Evolutionary conservation across 768 basidiomycete genomes (phyloP), one percentile per base, ranked within the genome.

Genomic region (Leccinum obscurum): DNA sequence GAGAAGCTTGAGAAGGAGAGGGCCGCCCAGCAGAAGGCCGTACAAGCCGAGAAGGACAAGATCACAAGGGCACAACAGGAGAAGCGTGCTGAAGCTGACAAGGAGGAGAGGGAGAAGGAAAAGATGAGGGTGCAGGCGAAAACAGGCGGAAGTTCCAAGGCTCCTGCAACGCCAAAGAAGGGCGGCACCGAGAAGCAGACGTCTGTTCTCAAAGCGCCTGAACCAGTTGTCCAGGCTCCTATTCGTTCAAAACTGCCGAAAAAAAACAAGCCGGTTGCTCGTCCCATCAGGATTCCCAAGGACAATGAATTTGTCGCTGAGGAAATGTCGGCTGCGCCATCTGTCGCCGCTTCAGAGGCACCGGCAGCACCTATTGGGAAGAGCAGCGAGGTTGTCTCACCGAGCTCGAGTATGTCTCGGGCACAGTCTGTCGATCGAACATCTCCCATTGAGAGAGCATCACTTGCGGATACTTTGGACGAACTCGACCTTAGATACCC

Each of bases 171-270:
- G 1, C 52, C 48, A 8, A 70, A 72, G 37, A 73, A 63, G 50
- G 44, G 55, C 1, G 22, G 62, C 22, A 37, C 49, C 13, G 62
- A 70, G 24, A 75, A 71, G 48, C 64, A 65, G 37, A n/a, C 62
- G 2, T 22, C 66, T 10, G 50, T 61, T 4, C 46, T 62, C n/a
- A 70, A 67, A 54, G 55, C 34, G 4, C 64, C 64, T 3, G 80
- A 82, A 50, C 74, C 78, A n/a, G 68, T 73, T 5, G 67, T 78
- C 3, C 91, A 92, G 67, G 85, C 85, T 11, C 90, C 91, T 17
- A 82, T 93, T 35, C 77, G 91, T 44, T 92, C 91, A 24, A 92
- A 87, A 72, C 87, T 90, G 74, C 88, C 91, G 6, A 93, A 92
- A 80, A 93, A 93, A 73, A 89, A 78, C 66, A 92, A 87, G 66